phyloP scores from a whole-genome alignment of 108 stramenopile genomes.

The Pseudonitzschia multiseries region DNA sequence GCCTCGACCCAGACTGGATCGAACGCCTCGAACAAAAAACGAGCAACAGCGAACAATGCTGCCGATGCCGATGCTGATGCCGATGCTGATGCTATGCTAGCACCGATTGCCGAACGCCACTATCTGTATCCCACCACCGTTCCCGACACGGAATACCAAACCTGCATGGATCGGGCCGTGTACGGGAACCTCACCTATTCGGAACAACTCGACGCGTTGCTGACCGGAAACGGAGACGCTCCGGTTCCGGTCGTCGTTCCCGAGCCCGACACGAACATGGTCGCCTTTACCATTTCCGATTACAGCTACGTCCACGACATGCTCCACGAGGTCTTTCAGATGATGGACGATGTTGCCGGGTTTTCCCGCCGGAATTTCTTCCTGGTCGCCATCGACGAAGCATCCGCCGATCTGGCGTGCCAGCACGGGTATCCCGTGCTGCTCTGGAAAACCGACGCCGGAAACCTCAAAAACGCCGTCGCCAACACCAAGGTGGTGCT shows the following conservation, averaged over 20 bases:
- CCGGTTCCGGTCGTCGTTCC: neutral
- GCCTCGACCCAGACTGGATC: neutral
- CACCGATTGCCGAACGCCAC: neutral
- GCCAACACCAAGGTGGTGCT: conserved; percentile 37
- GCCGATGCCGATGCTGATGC: too few relatives aligned
- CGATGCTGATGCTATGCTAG: too few relatives aligned
- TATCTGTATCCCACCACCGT: conserved; percentile 15
- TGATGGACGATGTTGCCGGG: conserved; percentile 38
- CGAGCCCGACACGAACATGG: conserved; percentile 29
- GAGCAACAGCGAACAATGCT: neutral
- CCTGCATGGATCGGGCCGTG: neutral
- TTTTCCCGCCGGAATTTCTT: conserved; percentile 33
- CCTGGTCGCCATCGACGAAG: conserved; percentile 33
- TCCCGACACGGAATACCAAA: neutral
- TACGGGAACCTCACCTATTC: neutral
- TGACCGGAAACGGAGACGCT: neutral
- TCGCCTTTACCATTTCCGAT: conserved; percentile 48
- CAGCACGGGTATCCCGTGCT: conserved; percentile 41
- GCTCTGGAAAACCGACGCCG: conserved; percentile 7
- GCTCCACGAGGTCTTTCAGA: conserved; percentile 46
- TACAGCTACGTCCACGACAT: conserved; percentile 41
- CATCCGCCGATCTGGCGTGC: conserved; percentile 36
- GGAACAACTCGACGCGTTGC: conserved; percentile 2
- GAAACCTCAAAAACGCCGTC: conserved; percentile 26
- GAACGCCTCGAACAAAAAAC: neutral